Conservation (phyloP, 202 grass and related monocot genomes). For the Elaeis oleifera region DNA sequence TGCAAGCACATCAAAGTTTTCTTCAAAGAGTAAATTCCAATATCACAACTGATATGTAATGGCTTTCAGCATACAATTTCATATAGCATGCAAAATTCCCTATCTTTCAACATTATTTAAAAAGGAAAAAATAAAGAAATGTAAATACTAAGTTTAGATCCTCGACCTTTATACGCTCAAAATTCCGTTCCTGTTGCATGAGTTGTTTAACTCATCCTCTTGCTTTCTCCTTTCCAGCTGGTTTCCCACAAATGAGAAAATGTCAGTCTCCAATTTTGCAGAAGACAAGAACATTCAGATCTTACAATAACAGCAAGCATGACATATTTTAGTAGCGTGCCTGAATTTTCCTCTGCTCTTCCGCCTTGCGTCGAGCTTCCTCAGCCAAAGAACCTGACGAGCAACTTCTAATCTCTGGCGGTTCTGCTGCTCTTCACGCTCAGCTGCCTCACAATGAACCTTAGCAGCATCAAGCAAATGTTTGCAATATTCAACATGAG, state of each 20-base stretch:
- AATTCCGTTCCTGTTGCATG: constrained; percentile 83
- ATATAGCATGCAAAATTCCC: too few relatives aligned
- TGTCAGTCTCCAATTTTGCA: not conserved
- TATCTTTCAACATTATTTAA: too few relatives aligned
- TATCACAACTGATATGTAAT: too few relatives aligned
- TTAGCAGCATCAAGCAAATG: constrained; percentile 95
- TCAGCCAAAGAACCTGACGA: constrained; percentile 93
- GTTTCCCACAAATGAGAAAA: constrained; percentile 10
- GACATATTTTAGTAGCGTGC: constrained; percentile 7
- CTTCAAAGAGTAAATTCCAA: too few relatives aligned
- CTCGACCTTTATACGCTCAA: constrained; percentile 86
- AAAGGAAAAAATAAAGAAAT: too few relatives aligned
- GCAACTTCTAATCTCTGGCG: constrained; percentile 86
- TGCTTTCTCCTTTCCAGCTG: constrained; percentile 90
- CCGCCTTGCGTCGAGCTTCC: constrained; percentile 79
- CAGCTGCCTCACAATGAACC: constrained; percentile 84
- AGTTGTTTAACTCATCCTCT: constrained; percentile 95
- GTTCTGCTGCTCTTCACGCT: constrained; percentile 87
- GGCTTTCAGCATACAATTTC: too few relatives aligned
- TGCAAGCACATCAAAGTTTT: too few relatives aligned
- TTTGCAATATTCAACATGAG: constrained; percentile 91
- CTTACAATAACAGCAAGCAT: not conserved
- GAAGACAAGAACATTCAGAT: too few relatives aligned
- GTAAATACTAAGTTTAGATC: too few relatives aligned
- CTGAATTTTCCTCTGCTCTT: constrained; percentile 94